These are phyloP conservation scores for Blastobotrys robertii DNA, from an alignment of 805 yeast genomes.

Conservation along the genomic window DNA sequence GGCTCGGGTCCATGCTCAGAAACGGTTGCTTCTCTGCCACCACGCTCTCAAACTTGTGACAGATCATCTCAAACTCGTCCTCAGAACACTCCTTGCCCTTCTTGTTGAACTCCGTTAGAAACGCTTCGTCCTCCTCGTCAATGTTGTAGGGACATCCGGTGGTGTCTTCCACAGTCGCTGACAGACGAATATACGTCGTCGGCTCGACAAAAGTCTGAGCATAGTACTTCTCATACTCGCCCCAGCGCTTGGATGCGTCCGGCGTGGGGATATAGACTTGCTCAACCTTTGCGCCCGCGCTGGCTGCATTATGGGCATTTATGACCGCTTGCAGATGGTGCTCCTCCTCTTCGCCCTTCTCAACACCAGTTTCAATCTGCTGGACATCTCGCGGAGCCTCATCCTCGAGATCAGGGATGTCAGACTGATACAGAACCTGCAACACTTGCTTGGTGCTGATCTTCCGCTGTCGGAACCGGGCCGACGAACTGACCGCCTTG, in stretches of 20 bases:
- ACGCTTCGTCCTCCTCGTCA: conserved; percentile 82
- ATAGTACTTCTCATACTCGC: conserved; percentile 65
- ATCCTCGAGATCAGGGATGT: conserved; percentile 70
- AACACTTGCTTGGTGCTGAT: conserved; percentile 85
- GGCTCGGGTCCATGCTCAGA: conserved; percentile 72
- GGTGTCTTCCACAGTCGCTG: conserved; percentile 95
- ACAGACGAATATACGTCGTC: conserved; percentile 70
- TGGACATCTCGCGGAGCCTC: conserved; percentile 78
- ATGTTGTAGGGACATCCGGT: conserved; percentile 75
- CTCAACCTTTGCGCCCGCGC: conserved; percentile 37
- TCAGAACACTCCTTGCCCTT: conserved; percentile 44
- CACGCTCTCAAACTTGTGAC: conserved; percentile 62
- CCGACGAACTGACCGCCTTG: conserved; percentile 20
- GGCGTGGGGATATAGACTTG: conserved; percentile 91
- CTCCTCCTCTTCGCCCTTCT: conserved; percentile 94
- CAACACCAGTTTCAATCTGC: conserved; percentile 94
- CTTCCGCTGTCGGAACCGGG: conserved; percentile 88
- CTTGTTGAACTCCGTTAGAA: conserved; percentile 37
- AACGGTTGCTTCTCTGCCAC: conserved; percentile 83
- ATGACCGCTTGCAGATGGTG: conserved; percentile 90
- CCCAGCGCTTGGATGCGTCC: conserved; percentile 79
- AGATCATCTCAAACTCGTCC: conserved; percentile 75
- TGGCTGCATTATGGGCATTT: conserved; percentile 61
- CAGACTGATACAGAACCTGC: conserved; percentile 65
- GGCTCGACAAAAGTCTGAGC: conserved; percentile 60